phyloP scores from a whole-genome alignment of 2,329 filamentous ascomycete genomes.

The Drechslerella dactyloides region DNA sequence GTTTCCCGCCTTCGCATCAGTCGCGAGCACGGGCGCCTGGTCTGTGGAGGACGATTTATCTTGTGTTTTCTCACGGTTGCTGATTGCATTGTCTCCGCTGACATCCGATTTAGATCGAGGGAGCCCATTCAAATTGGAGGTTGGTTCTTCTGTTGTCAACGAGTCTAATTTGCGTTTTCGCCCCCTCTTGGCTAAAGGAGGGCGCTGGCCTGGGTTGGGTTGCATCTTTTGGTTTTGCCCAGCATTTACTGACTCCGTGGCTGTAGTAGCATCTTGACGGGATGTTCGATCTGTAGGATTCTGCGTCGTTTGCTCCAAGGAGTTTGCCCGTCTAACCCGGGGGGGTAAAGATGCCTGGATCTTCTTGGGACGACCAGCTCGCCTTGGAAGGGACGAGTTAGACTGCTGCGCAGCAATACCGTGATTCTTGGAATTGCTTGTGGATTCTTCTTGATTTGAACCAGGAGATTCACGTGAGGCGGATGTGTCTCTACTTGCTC shows the following conservation, averaged over 20 bases:
- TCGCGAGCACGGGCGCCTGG: too few relatives aligned
- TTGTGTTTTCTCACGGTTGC: too few relatives aligned
- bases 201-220: conserved; percentile 51
- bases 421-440: too few relatives aligned
- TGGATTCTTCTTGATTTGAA: too few relatives aligned
- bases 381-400: conserved; percentile 46
- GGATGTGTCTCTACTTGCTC: background rate
- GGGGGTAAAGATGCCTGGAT: background rate
- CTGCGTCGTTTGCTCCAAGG: background rate
- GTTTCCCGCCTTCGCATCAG: too few relatives aligned
- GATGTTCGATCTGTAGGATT: background rate
- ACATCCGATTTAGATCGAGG: too few relatives aligned
- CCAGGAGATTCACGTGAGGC: background rate
- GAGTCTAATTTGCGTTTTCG: conserved; percentile 31
- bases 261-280: background rate
- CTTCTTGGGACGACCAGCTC: conserved; percentile 43
- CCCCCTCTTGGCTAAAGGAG: conserved; percentile 49
- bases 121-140: background rate
- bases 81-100: too few relatives aligned
- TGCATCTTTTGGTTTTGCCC: conserved; percentile 38
- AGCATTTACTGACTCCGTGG: background rate
- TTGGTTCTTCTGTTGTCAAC: conserved; percentile 45
- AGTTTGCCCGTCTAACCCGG: background rate
- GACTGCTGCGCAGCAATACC: background rate
- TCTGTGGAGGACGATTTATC: background rate